Conservation (phyloP, 2,329 filamentous ascomycete genomes). For the Aspergillus felis region DNA sequence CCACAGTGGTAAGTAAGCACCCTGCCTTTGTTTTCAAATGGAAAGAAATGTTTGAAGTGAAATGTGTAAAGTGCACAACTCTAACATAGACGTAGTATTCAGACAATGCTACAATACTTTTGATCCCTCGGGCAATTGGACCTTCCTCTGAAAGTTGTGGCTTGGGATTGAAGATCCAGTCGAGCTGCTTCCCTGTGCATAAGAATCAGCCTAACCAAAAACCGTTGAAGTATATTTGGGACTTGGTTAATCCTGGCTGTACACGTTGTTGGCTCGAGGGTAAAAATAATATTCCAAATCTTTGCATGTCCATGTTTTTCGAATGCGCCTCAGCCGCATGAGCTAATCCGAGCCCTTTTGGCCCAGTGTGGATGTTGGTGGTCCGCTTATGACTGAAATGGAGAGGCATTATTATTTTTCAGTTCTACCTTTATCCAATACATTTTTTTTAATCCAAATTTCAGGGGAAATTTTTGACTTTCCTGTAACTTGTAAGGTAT, state of each 20-base stretch:
- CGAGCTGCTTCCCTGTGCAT: neutral
- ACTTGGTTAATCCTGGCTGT: neutral
- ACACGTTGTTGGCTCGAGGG: neutral
- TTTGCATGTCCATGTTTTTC: neutral
- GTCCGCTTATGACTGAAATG: slow-evolving; percentile 1
- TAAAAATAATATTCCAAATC: neutral
- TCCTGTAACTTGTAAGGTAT: neutral
- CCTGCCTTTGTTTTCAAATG: neutral
- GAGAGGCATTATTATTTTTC: neutral
- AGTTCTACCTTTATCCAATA: neutral
- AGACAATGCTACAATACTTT: too few species aligned
- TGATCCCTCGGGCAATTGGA: neutral
- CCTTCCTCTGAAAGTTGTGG: neutral
- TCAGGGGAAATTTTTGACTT: neutral
- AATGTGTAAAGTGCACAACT: too few species aligned
- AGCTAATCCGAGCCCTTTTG: neutral
- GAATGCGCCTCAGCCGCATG: slow-evolving; percentile 18
- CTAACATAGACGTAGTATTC: too few species aligned
- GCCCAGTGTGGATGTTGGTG: neutral
- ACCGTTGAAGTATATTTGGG: slow-evolving; percentile 17
- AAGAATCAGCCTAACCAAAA: slow-evolving; percentile 10
- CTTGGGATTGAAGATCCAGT: slow-evolving; percentile 7
- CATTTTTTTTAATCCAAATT: neutral
- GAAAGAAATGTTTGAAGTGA: neutral
- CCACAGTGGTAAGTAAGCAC: neutral